Evolutionary conservation across 345 rosid genomes (phyloP).

Genomic region (Lepidium sativum): DNA sequence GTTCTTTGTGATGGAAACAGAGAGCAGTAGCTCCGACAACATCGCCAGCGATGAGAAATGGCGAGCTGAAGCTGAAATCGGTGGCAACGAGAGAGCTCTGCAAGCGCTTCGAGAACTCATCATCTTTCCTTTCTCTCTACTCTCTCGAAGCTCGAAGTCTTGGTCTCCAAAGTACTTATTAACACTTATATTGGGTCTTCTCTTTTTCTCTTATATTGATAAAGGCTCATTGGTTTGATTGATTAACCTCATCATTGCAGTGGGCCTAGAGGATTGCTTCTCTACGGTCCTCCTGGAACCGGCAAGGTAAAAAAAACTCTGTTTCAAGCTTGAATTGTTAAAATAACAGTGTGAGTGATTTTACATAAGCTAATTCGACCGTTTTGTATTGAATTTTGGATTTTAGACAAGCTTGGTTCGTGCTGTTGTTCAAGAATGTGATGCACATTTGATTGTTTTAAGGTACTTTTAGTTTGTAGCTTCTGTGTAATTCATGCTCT

Average conservation of each 20-base stretch:
- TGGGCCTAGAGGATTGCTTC: conserved; percentile 86
- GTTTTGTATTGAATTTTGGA: background rate
- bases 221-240: background rate
- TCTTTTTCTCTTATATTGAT: background rate
- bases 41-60: conserved; percentile 25
- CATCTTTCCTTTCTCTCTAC: conserved; percentile 61
- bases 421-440: conserved; percentile 76
- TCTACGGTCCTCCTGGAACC: conserved; percentile 89
- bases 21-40: conserved; percentile 13
- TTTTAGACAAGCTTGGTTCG: conserved; percentile 83
- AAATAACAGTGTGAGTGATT: background rate
- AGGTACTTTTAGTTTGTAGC: conserved; percentile 41
- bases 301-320: conserved; percentile 58
- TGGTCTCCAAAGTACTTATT: conserved; percentile 56
- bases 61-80: conserved; percentile 72
- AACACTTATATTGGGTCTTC: background rate
- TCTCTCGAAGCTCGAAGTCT: conserved; percentile 58
- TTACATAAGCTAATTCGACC: background rate
- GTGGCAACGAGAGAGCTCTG: conserved; percentile 68
- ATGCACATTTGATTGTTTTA: conserved; percentile 65
- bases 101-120: conserved; percentile 84
- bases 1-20: conserved; percentile 8
- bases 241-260: conserved; percentile 28
- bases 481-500: background rate
- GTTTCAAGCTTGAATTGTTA: background rate